Evolutionary conservation across 495 filamentous ascomycete genomes (phyloP).

Genomic region (Aspergillus cavernicola): DNA sequence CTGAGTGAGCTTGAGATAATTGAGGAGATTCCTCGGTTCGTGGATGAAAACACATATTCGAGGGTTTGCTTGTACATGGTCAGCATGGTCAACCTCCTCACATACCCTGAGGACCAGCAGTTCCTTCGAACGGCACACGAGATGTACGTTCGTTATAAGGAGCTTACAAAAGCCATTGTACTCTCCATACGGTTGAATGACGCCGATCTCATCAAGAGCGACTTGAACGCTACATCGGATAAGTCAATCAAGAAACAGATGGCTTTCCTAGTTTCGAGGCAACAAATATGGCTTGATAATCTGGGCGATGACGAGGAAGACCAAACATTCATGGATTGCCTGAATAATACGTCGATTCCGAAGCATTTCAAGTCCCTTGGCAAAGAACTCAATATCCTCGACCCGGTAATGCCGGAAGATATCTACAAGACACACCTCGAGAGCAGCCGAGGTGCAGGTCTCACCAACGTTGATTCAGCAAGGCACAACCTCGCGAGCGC

Average conservation of each 20-base stretch:
- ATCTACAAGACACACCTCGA: slow-evolving; percentile 99
- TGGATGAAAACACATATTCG: slow-evolving; percentile 91
- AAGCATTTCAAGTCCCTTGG: slow-evolving; percentile 91
- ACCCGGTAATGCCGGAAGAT: slow-evolving; percentile 95
- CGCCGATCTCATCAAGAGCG: slow-evolving; percentile 67
- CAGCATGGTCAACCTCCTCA: slow-evolving; percentile 96
- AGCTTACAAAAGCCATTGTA: slow-evolving; percentile 87
- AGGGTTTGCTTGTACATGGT: slow-evolving; percentile 97
- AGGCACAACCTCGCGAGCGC: slow-evolving; percentile 92
- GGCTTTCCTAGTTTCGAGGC: slow-evolving; percentile 86
- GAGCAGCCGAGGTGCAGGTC: slow-evolving; percentile 82
- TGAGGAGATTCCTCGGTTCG: slow-evolving; percentile 78
- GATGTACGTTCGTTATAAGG: slow-evolving; percentile 89
- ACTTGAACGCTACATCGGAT: slow-evolving; percentile 77
- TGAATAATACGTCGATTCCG: slow-evolving; percentile 82
- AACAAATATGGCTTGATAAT: slow-evolving; percentile 80
- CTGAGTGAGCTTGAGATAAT: slow-evolving; percentile 97
- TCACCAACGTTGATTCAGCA: slow-evolving; percentile 93
- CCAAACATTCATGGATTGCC: slow-evolving; percentile 68
- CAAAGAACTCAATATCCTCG: slow-evolving; percentile 94
- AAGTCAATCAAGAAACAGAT: slow-evolving; percentile 86
- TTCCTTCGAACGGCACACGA: slow-evolving; percentile 87
- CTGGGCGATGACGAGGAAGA: slow-evolving; percentile 59
- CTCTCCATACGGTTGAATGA: slow-evolving; percentile 94
- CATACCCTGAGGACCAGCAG: slow-evolving; percentile 92